Evolutionary conservation across 805 yeast genomes (phyloP).

Genomic region (Metschnikowia arizonensis): DNA sequence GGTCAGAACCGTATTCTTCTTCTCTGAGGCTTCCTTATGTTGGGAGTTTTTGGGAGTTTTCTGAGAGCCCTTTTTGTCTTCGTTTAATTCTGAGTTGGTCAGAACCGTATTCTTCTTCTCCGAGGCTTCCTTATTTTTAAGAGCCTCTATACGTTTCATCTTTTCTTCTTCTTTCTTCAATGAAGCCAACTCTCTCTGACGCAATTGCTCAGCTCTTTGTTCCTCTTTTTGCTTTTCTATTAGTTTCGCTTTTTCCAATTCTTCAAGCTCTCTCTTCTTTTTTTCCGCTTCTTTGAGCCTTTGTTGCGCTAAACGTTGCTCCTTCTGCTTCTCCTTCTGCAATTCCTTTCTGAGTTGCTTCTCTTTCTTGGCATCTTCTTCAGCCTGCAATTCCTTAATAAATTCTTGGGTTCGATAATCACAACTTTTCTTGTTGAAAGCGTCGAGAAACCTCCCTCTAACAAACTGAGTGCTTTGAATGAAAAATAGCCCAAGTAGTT

Average conservation of each 20-base stretch:
- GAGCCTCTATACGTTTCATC: conserved; percentile 38
- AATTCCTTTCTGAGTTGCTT: conserved; percentile 61
- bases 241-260: conserved; percentile 35
- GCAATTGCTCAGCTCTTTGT: conserved; percentile 34
- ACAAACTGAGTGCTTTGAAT: conserved; percentile 74
- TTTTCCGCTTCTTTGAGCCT: conserved; percentile 60
- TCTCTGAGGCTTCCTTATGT: no score
- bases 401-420: conserved; percentile 63
- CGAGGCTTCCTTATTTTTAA: conserved; percentile 17
- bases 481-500: conserved; percentile 76
- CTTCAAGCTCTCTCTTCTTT: conserved; percentile 51
- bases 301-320: conserved; percentile 61
- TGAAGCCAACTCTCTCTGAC: conserved; percentile 36
- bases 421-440: conserved; percentile 77
- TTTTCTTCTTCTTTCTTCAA: conserved; percentile 47
- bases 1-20: no score
- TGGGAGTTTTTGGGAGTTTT: background rate
- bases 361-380: conserved; percentile 59
- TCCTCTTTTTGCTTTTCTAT: conserved; percentile 30
- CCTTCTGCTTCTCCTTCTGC: conserved; percentile 66
- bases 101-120: conserved; percentile 22
- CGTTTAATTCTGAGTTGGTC: conserved; percentile 15
- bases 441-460: conserved; percentile 66
- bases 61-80: conserved; percentile 2
- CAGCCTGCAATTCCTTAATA: conserved; percentile 67